Base-by-base conservation (phyloP, 192 early-diverging fungal species). In the Mortierella claussenii region DNA sequence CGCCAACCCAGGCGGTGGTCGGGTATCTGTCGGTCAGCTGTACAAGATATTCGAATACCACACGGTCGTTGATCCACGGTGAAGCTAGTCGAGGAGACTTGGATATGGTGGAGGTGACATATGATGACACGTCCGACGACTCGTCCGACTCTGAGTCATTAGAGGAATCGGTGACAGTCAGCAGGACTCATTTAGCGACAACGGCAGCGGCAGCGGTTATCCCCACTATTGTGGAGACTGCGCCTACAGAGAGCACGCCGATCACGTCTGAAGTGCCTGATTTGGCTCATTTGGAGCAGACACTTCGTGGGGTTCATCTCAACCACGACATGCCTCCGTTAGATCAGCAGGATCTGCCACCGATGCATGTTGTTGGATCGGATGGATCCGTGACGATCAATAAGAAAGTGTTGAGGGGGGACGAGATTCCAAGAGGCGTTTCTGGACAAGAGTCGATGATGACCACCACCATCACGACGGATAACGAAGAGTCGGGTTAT, bases 401-500 rank as follows among this genome's bases (percentile, higher is more conserved):
- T 51, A 75, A 26, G 3, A 66, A 59, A 18, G 63, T 75, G 3
- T 28, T 75, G 7, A 65, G 58, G 30, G 57, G 63, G 8, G 57
- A 45, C 11, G 71, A 75, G 36, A 75, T 75, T 12, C 55, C 34
- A 32, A 55, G 57, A 10, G 71, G 62, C 18, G 55, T 55, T 49
- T 10, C 20, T 30, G 31, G n/a, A 0, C 10, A 4, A 8, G 26
- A 34, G 17, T n/a, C n/a, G n/a, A n/a, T n/a, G n/a, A n/a, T n/a
- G n/a, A n/a, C n/a, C n/a, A n/a, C n/a, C n/a, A 18, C 54, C 15
- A 45, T 18, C 20, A 46, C 55, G 8, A 50, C 60, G 4, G 52
- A 60, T 23, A 62, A 61, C 12, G 55, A 54, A 7, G 63, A 75
- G n/a, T 75, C 71, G 18, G 71, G 71, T 17, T 75, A 75, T n/a